Evolutionary conservation across 169 alveolate genomes (phyloP).

Genomic region (Plasmodium berghei): DNA sequence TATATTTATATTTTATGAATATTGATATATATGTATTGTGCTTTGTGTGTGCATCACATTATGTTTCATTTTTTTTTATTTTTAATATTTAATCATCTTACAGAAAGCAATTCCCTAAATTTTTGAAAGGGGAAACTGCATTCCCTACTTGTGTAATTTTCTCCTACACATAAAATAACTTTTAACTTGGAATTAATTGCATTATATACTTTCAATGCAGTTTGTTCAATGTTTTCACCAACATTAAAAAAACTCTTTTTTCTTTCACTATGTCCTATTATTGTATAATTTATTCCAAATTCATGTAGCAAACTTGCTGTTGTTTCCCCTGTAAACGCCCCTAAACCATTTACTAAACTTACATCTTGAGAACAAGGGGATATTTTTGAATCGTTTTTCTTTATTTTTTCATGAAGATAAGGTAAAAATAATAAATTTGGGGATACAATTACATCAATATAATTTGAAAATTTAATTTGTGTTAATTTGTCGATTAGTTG

Average conservation of each 20-base stretch:
- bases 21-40: not conserved
- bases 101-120: slow-evolving; percentile 23
- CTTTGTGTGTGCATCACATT: not conserved
- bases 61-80: slow-evolving; percentile 2
- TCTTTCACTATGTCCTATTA: slow-evolving; percentile 75
- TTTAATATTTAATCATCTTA: slow-evolving; percentile 2
- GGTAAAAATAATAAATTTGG: slow-evolving; percentile 66
- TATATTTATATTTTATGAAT: not conserved
- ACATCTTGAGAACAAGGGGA: slow-evolving; percentile 67
- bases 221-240: slow-evolving; percentile 54
- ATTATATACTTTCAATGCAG: slow-evolving; percentile 33
- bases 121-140: not conserved
- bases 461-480: slow-evolving; percentile 42
- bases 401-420: slow-evolving; percentile 41
- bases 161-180: slow-evolving; percentile 68
- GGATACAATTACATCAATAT: slow-evolving; percentile 43
- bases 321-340: slow-evolving; percentile 86
- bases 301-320: slow-evolving; percentile 82
- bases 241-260: slow-evolving; percentile 26
- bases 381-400: slow-evolving; percentile 59
- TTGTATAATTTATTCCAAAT: slow-evolving; percentile 23
- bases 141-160: slow-evolving; percentile 14
- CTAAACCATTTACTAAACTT: slow-evolving; percentile 76
- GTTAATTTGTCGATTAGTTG: slow-evolving; percentile 39
- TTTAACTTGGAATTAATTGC: slow-evolving; percentile 48